Evolutionary conservation across 257 asterid genomes (phyloP).

Genomic region (Cruciata laevipes): DNA sequence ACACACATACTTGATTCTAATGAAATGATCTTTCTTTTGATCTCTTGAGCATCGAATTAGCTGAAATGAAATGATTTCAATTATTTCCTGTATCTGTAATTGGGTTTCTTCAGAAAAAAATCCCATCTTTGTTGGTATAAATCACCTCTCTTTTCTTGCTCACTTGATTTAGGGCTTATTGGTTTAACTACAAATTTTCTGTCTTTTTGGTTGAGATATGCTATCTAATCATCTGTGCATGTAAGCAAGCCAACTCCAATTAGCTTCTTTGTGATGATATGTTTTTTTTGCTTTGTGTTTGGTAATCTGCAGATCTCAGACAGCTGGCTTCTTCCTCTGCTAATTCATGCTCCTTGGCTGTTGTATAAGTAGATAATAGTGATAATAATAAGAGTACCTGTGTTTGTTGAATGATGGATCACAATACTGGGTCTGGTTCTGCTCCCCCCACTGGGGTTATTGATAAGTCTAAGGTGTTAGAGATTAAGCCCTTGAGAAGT

Average conservation of each 20-base stretch:
- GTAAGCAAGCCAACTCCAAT: slow-evolving; percentile 11
- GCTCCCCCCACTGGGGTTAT: slow-evolving; percentile 37
- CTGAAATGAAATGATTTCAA: neutral
- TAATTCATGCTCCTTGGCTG: neutral
- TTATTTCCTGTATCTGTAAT: neutral
- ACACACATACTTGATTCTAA: neutral
- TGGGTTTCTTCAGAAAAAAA: neutral
- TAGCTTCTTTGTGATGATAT: slow-evolving; percentile 7
- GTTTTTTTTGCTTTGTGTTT: slow-evolving; percentile 4
- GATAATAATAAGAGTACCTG: neutral
- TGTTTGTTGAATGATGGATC: slow-evolving; percentile 60
- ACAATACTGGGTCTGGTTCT: slow-evolving; percentile 42
- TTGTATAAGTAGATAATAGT: no score
- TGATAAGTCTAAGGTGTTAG: slow-evolving; percentile 75
- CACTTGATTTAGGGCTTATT: slow-evolving; percentile 18
- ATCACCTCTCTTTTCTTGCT: slow-evolving; percentile 5
- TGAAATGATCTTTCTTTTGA: neutral
- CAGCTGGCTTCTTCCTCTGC: neutral
- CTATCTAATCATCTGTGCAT: neutral
- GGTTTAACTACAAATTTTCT: slow-evolving; percentile 24
- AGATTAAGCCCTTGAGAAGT: slow-evolving; percentile 68
- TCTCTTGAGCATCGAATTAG: no score
- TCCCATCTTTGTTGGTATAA: slow-evolving; percentile 7
- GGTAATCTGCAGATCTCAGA: neutral
- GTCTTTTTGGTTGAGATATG: neutral